Base-by-base conservation (phyloP, 495 filamentous ascomycete genomes). In the Oidiodendron maius region DNA sequence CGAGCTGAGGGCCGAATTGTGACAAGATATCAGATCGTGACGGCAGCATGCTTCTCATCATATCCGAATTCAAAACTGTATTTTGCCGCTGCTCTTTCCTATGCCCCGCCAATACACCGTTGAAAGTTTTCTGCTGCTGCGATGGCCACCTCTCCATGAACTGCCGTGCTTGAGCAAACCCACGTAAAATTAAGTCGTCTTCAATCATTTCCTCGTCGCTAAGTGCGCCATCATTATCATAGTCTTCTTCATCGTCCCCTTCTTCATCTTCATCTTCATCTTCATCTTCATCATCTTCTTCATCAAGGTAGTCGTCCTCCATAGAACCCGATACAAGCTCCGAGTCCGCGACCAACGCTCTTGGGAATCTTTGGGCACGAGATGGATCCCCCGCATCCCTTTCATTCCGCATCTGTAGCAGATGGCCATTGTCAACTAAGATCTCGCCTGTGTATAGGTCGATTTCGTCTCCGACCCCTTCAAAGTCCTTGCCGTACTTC, bases 381-480 rank as follows among this genome's bases (percentile, higher is more conserved):
- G 21, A 21, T 18, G 17, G 17, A 44, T 53, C 45, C 15, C 71
- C 73, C 18, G 61, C 56, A 48, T 80, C 76, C 17, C 63, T 66
- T 37, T 83, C 78, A 35, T 69, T 61, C 9, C 65, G 62, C 63
- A 89, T 71, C 17, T 72, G 69, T 24, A 69, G 44, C 34, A 95
- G 58, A 69, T 96, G 91, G 2, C 93, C 91, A 72, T 94, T 91
- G 62, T 96, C 74, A 25, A 95, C 83, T 12, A 91, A 73, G 22
- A 98, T 81, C 37, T 86, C 69, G 17, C 86, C 88, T 0, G 84
- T 93, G 47, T 70, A 66, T 18, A 89, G 64, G 66, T 93, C 86
- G 54, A 94, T 84, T 64, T 89, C 87, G 57, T 93, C 89, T 13
- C 82, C 89, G 23, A 89, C 70, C 22, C 81, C 86, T 3, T 77